Evolutionary conservation across 345 rosid genomes (phyloP).

Genomic region (Ailanthus altissimus): DNA sequence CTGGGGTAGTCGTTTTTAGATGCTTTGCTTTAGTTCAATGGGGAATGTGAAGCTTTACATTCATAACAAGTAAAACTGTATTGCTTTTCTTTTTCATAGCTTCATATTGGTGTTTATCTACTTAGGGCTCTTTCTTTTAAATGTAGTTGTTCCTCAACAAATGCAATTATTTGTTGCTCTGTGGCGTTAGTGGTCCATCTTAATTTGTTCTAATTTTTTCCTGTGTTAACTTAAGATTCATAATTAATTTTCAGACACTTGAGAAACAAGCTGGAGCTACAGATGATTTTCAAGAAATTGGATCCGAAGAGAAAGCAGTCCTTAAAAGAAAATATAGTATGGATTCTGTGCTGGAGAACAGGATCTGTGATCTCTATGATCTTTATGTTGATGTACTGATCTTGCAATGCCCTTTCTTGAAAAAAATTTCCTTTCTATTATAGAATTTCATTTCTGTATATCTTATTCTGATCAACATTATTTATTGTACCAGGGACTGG

Average conservation of each 20-base stretch:
- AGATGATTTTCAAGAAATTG: constrained; percentile 71
- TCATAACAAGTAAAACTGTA: background rate
- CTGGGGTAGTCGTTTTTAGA: background rate
- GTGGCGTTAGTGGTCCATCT: background rate
- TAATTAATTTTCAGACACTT: constrained; percentile 41
- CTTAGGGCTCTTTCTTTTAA: background rate
- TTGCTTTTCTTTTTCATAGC: background rate
- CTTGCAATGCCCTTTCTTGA: constrained; percentile 16
- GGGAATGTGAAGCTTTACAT: background rate
- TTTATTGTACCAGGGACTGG: constrained; percentile 66
- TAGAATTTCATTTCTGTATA: constrained; percentile 11
- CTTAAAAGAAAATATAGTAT: constrained; percentile 58
- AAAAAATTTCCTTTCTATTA: background rate
- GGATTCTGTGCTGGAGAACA: constrained; percentile 77
- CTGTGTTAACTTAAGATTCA: background rate
- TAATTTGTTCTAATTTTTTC: background rate
- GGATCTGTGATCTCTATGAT: constrained; percentile 93
- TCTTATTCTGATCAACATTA: constrained; percentile 20
- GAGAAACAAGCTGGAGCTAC: constrained; percentile 65
- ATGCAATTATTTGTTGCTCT: background rate
- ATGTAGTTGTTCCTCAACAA: background rate
- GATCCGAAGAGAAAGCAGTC: constrained; percentile 49
- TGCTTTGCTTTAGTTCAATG: constrained; percentile 1
- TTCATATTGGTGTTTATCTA: background rate
- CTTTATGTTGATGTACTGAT: constrained; percentile 75